A percentile compares a stretch with the other conserved stretches of the same genome.
phyloP scores from a whole-genome alignment of 108 stramenopile species.

The Skeletonema costatum region DNA sequence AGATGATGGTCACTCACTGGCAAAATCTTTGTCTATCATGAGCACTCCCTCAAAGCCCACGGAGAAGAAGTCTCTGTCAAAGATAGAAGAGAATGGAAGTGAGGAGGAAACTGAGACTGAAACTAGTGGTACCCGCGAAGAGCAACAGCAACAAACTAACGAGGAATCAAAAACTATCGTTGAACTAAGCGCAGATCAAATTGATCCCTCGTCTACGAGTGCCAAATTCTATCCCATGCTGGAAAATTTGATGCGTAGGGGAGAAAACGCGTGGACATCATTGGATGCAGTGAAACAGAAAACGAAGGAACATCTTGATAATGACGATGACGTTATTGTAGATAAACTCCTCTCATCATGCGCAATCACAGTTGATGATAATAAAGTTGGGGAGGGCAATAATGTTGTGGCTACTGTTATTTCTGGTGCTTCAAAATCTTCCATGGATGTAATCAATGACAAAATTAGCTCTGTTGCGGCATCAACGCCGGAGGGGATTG shows the following conservation, averaged over 20 bases:
- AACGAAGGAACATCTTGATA: constrained; percentile 2
- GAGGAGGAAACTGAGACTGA: not conserved
- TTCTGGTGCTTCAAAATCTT: constrained; percentile 21
- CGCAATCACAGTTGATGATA: not conserved
- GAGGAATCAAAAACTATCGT: not conserved
- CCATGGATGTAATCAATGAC: constrained; percentile 10
- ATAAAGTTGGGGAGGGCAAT: not conserved
- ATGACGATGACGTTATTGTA: not conserved
- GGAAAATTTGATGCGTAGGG: constrained; percentile 29
- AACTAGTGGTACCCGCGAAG: not conserved
- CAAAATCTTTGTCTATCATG: constrained; percentile 13
- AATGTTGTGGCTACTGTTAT: constrained; percentile 8
- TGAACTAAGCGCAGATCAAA: constrained; percentile 26
- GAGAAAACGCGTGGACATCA: constrained; percentile 25
- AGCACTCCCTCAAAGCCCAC: constrained; percentile 12
- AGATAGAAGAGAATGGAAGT: not conserved
- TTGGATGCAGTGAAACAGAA: constrained; percentile 6
- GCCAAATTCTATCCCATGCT: constrained; percentile 84
- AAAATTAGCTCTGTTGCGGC: not conserved
- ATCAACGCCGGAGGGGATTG: not conserved
- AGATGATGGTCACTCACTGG: constrained; percentile 6
- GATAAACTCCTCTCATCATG: constrained; percentile 10
- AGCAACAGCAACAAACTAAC: not conserved
- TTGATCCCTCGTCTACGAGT: constrained; percentile 48
- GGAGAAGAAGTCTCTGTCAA: constrained; percentile 15